Percentiles rank a stretch among this genome's conserved stretches.
Evolutionary conservation across 768 basidiomycete genomes (phyloP).

Genomic region (Panaeolus cyanescens): DNA sequence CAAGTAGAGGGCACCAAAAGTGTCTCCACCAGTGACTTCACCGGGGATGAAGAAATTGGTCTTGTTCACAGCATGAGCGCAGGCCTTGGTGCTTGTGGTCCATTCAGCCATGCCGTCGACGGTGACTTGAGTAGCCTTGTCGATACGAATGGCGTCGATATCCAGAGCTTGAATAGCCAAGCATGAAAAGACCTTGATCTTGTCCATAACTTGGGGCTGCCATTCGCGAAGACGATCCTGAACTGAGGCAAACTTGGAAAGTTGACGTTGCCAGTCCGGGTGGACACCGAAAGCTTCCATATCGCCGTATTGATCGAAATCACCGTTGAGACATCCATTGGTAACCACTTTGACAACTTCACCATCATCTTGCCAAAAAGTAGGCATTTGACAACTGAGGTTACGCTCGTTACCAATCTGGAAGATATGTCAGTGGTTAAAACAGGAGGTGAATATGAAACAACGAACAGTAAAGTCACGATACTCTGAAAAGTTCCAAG

Average conservation of each 20-base stretch:
- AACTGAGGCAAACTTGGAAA: constrained; percentile 94
- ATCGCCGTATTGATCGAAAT: constrained; percentile 95
- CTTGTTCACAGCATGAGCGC: constrained; percentile 74
- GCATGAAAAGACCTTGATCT: constrained; percentile 80
- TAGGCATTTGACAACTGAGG: constrained; percentile 70
- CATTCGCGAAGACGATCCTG: constrained; percentile 96
- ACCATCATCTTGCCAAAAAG: constrained; percentile 82
- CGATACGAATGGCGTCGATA: constrained; percentile 92
- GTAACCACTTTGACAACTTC: constrained; percentile 56
- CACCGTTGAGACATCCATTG: constrained; percentile 76
- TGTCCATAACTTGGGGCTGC: constrained; percentile 76
- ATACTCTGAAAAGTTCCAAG: constrained; percentile 88
- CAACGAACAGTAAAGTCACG: constrained; percentile 70
- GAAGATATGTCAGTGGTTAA: constrained; percentile 8
- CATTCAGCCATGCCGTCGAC: constrained; percentile 79
- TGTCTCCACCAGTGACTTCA: constrained; percentile 93
- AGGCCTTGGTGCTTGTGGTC: constrained; percentile 72
- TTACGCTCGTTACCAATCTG: constrained; percentile 75
- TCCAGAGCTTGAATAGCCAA: constrained; percentile 87
- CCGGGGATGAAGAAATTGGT: constrained; percentile 89
- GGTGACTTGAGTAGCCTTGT: constrained; percentile 92
- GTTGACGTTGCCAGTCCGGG: constrained; percentile 91
- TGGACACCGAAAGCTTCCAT: constrained; percentile 98
- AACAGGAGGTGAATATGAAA: constrained; percentile 4
- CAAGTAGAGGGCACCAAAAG: constrained; percentile 87